These are phyloP conservation scores for Malus sieversii DNA, from an alignment of 306 rosid species.

Conservation along the genomic window DNA sequence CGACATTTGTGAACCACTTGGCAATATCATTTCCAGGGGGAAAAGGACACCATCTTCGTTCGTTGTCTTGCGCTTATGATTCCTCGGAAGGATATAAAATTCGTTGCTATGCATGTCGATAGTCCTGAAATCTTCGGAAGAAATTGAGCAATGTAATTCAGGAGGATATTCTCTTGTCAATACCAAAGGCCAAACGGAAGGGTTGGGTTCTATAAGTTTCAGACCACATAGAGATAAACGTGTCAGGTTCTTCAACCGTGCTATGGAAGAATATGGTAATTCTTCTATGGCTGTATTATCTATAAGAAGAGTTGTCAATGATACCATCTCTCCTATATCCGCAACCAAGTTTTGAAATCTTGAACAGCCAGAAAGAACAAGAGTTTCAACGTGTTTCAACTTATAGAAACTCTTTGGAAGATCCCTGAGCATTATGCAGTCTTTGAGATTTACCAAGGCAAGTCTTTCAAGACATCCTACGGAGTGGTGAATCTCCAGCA, in stretches of 20 bases:
- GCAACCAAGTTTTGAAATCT: slow-evolving; percentile 20
- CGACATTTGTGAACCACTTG: slow-evolving; percentile 6
- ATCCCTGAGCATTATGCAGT: slow-evolving; percentile 7
- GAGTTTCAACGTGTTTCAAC: slow-evolving; percentile 22
- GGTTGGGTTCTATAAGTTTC: slow-evolving; percentile 9
- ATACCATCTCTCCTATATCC: slow-evolving; percentile 31
- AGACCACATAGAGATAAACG: slow-evolving; percentile 29
- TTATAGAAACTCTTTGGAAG: slow-evolving; percentile 20
- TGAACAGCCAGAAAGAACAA: slow-evolving; percentile 37
- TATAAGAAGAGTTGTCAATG: slow-evolving; percentile 28
- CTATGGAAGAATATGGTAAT: slow-evolving; percentile 23
- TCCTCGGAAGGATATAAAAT: background rate
- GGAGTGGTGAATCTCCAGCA: slow-evolving; percentile 3
- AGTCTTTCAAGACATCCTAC: slow-evolving; percentile 18
- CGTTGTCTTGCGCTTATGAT: background rate
- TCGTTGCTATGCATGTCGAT: too few species aligned
- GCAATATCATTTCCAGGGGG: slow-evolving; percentile 14
- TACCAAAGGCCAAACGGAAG: background rate
- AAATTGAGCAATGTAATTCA: background rate
- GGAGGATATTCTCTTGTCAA: background rate
- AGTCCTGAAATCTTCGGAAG: too few species aligned
- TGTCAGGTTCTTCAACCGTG: slow-evolving; percentile 14
- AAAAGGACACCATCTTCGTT: background rate
- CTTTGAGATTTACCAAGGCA: slow-evolving; percentile 21
- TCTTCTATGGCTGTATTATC: slow-evolving; percentile 25